phyloP scores from a whole-genome alignment of 2,329 filamentous ascomycete species.

The Coniosporium tulheliwenetii region DNA sequence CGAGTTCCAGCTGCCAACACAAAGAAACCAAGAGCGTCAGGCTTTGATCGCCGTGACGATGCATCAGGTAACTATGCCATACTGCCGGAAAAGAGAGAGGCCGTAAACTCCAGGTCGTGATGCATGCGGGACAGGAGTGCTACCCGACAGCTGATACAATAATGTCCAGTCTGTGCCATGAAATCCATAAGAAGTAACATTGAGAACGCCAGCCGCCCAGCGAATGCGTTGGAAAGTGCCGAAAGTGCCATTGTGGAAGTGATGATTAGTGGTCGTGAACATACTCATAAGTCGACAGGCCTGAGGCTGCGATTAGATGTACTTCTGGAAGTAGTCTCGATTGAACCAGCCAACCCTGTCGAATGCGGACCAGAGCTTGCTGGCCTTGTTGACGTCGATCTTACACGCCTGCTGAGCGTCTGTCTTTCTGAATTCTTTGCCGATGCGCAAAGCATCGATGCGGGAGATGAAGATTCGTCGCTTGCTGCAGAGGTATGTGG shows the following conservation, averaged over 20 bases:
- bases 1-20: no score
- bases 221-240: background rate
- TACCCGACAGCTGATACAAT: no score
- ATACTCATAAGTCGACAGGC: no score
- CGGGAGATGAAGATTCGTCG: constrained; percentile 74
- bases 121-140: no score
- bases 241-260: background rate
- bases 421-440: constrained; percentile 86
- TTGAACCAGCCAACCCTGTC: constrained; percentile 77
- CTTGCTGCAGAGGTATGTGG: constrained; percentile 85
- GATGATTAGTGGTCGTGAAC: no score
- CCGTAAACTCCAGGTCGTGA: no score
- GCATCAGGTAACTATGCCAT: no score
- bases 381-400: constrained; percentile 96
- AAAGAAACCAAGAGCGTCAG: no score
- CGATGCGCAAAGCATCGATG: constrained; percentile 47
- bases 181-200: background rate
- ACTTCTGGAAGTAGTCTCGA: constrained; percentile 10
- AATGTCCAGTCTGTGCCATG: no score
- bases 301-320: constrained; percentile 2
- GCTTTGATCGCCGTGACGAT: no score
- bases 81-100: no score
- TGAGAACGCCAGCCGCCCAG: background rate
- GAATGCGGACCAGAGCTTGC: constrained; percentile 79
- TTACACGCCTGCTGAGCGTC: constrained; percentile 94